Evolutionary conservation across 1,284 basidiomycete genomes (phyloP), one percentile per base, ranked within the genome.

Genomic region (Sporisorium exsertum): DNA sequence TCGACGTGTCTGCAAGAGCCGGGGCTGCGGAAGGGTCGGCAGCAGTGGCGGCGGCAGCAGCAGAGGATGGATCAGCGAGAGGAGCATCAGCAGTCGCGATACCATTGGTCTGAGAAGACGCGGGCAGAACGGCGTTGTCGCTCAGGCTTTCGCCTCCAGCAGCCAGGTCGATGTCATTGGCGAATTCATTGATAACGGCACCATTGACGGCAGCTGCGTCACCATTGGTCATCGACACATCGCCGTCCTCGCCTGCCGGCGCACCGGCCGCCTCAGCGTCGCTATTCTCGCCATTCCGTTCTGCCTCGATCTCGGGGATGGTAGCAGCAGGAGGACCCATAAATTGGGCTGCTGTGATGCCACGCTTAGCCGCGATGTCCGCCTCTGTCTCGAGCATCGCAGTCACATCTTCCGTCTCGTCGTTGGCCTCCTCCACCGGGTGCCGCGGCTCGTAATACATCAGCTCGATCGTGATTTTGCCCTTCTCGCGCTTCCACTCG

Each of bases 381-480:
- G 62, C 72, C 47, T 70, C 64, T 9, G 72, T 74, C 59, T 74
- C 64, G 43, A 74, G 63, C 72, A 74, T 74, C 29, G 59, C n/a
- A 18, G 32, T 62, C 13, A 62, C 47, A 49, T 74, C 72, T 2
- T 61, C 57, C 27, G 53, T 51, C 2, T 53, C 60, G 10, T 58
- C 65, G 22, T 58, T 56, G 8, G 46, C 54, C 40, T 37, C 50
- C 9, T 51, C 62, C 29, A 56, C 29, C 43, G 46, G 43, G 20
- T 45, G 20, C 2, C 47, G 60, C 6, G 58, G 64, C 45, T 59
- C 46, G 75, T 89, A 88, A 80, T 94, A 94, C 82, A 92, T 91
- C 78, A 94, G 91, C 91, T 93, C 79, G 37, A 81, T 64, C 15
- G 73, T 69, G 33, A 78, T 60, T 61, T 80, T 79, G 52, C 76